These are phyloP conservation scores for Fusarium burgessii DNA, from an alignment of 2,329 filamentous ascomycete genomes.

Conservation along the genomic window DNA sequence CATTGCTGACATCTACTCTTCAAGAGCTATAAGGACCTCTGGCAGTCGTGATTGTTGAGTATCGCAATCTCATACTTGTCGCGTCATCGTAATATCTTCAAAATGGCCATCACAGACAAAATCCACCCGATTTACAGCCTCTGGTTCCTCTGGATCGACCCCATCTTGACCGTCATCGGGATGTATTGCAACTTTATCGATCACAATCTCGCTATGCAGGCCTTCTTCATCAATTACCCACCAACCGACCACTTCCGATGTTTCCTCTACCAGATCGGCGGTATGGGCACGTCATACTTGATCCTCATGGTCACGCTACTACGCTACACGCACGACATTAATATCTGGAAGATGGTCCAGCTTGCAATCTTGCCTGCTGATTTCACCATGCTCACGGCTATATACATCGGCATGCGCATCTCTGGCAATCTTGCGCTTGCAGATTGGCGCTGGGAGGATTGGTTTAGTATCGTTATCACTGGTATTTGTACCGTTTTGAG, in stretches of 20 bases:
- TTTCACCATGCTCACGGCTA: constrained; percentile 37
- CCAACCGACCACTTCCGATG: constrained; percentile 24
- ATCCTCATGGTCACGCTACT: constrained; percentile 19
- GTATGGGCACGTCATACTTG: constrained; percentile 37
- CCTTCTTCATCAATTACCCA: constrained; percentile 21
- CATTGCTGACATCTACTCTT: constrained; percentile 1
- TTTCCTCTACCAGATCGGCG: constrained; percentile 44
- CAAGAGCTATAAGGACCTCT: not conserved
- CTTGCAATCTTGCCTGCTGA: constrained; percentile 33
- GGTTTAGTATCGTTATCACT: constrained; percentile 24
- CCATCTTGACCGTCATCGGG: constrained; percentile 30
- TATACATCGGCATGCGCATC: constrained; percentile 28
- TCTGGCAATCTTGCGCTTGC: constrained; percentile 13
- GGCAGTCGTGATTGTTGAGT: not conserved
- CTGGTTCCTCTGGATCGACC: constrained; percentile 44
- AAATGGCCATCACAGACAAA: constrained; percentile 22
- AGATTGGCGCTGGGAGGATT: constrained; percentile 33
- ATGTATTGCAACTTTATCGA: constrained; percentile 38
- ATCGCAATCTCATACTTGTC: not conserved
- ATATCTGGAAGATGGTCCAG: constrained; percentile 40
- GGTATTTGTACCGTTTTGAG: constrained; percentile 29
- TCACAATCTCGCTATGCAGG: constrained; percentile 26
- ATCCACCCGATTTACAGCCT: constrained; percentile 35
- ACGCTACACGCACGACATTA: constrained; percentile 39
- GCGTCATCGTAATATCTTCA: fast-evolving